Conservation (phyloP, 2,329 filamentous ascomycete species). For the Nemania sp. region DNA sequence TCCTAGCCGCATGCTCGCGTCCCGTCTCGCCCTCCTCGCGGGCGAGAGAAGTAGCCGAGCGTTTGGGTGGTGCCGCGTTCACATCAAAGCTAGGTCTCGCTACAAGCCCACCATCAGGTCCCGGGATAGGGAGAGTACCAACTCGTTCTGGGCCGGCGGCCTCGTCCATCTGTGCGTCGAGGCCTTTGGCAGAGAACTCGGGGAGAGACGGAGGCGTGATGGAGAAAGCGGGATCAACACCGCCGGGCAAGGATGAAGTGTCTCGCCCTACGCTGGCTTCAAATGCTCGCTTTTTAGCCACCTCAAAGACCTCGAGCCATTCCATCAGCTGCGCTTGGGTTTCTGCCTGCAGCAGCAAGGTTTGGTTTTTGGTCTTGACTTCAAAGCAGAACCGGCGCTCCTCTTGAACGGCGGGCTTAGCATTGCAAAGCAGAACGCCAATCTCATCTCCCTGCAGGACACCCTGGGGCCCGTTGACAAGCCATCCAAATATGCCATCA, state of each 20-base stretch:
- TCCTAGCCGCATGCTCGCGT: slow-evolving; percentile 80
- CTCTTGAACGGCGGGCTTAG: slow-evolving; percentile 87
- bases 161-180: slow-evolving; percentile 63
- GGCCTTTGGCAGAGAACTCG: slow-evolving; percentile 82
- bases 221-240: slow-evolving; percentile 78
- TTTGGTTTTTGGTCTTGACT: slow-evolving; percentile 95
- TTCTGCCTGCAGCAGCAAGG: slow-evolving; percentile 86
- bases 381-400: slow-evolving; percentile 97
- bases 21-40: slow-evolving; percentile 73
- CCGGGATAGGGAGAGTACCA: slow-evolving; percentile 67
- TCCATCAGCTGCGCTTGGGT: slow-evolving; percentile 90
- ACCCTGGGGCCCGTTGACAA: slow-evolving; percentile 80
- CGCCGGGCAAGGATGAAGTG: slow-evolving; percentile 50
- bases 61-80: slow-evolving; percentile 49
- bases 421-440: slow-evolving; percentile 89
- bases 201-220: slow-evolving; percentile 86
- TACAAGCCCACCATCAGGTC: slow-evolving; percentile 56
- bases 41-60: slow-evolving; percentile 60
- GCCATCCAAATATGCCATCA: slow-evolving; percentile 93
- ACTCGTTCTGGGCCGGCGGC: slow-evolving; percentile 56
- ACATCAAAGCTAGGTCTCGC: slow-evolving; percentile 75
- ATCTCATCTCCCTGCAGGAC: slow-evolving; percentile 97
- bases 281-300: slow-evolving; percentile 89
- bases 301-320: slow-evolving; percentile 92
- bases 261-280: slow-evolving; percentile 67